phyloP scores from a whole-genome alignment of 257 asterid species.

The Anisodus acutangulus region DNA sequence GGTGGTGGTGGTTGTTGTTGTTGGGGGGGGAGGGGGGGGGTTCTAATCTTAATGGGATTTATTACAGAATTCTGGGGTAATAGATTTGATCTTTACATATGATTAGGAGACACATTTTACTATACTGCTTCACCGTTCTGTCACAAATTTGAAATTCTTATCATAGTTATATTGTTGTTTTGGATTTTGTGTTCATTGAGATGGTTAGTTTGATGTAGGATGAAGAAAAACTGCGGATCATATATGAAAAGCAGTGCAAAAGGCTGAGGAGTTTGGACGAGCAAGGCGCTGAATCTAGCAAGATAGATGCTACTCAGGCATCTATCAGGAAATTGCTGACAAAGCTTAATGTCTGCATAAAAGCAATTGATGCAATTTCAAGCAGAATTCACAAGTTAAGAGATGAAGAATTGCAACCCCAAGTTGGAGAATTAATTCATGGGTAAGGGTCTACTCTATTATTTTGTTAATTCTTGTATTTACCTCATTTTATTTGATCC shows the following conservation, averaged over 20 bases:
- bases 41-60: neutral
- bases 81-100: neutral
- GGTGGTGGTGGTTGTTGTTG: no score
- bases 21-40: no score
- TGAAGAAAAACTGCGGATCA: slow-evolving; percentile 84
- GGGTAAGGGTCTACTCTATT: slow-evolving; percentile 59
- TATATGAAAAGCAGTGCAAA: slow-evolving; percentile 73
- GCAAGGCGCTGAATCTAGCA: slow-evolving; percentile 79
- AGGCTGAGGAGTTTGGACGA: slow-evolving; percentile 67
- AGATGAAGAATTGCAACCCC: slow-evolving; percentile 92
- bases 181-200: slow-evolving; percentile 46
- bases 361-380: slow-evolving; percentile 77
- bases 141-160: neutral
- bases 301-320: slow-evolving; percentile 75
- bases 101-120: neutral
- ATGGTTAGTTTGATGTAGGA: slow-evolving; percentile 65
- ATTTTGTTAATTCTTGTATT: neutral
- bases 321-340: slow-evolving; percentile 65
- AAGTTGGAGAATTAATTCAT: slow-evolving; percentile 74
- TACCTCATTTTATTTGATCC: neutral
- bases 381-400: slow-evolving; percentile 78
- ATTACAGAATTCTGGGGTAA: neutral
- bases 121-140: neutral
- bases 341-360: slow-evolving; percentile 74
- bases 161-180: neutral